Evolutionary conservation across 2,329 filamentous ascomycete species (phyloP).

Genomic region (Aspergillus sp.): DNA sequence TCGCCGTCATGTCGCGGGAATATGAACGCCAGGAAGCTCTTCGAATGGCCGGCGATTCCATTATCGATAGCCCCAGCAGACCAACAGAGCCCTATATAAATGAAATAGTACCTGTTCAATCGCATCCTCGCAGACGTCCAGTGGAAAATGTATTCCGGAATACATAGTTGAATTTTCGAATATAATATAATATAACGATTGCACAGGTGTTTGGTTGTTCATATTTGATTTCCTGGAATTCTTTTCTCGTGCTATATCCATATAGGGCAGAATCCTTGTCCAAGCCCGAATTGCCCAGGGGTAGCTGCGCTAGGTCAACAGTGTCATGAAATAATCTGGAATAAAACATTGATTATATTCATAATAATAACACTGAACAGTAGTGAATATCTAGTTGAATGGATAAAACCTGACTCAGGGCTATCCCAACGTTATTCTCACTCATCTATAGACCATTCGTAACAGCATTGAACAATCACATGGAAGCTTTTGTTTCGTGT

Average conservation of each 20-base stretch:
- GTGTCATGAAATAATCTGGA: no score
- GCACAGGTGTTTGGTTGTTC: no score
- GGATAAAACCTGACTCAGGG: not conserved
- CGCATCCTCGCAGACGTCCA: slow-evolving; percentile 24
- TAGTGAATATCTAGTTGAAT: not conserved
- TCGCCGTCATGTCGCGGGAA: slow-evolving; percentile 42
- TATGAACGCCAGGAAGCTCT: slow-evolving; percentile 45
- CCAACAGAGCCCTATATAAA: slow-evolving; percentile 39
- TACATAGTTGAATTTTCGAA: slow-evolving; percentile 21
- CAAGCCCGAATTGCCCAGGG: no score
- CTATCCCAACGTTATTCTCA: slow-evolving; percentile 22
- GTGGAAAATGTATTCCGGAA: slow-evolving; percentile 25
- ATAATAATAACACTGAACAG: no score
- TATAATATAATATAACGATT: no score
- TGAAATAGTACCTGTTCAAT: slow-evolving; percentile 35
- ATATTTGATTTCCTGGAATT: no score
- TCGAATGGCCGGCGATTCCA: slow-evolving; percentile 34
- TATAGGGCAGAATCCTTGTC: no score
- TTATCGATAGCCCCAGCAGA: slow-evolving; percentile 11
- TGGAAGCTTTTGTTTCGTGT: slow-evolving; percentile 12
- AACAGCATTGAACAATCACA: slow-evolving; percentile 33
- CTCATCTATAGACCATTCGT: slow-evolving; percentile 38
- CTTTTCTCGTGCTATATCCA: no score
- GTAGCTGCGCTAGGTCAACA: no score
- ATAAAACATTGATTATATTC: no score